Percentiles rank a stretch among this genome's conserved stretches.
Conservation (phyloP, 371 early-diverging fungal species). For the Mortierella sp. region DNA sequence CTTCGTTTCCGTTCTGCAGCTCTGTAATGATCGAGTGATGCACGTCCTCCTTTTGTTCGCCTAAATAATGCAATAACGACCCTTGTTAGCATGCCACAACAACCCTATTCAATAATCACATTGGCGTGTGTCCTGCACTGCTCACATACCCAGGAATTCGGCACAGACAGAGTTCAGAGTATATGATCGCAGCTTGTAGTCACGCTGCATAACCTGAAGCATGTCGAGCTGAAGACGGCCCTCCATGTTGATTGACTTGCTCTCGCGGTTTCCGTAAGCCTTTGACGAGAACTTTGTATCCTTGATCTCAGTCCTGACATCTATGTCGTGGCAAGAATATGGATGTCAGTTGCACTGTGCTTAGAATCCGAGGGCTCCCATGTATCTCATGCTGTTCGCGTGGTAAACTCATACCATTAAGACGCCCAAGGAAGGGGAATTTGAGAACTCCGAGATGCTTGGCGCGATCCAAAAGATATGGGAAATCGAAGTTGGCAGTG, state of each 20-base stretch:
- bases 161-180: conserved; percentile 98
- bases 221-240: conserved; percentile 98
- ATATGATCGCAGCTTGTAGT: conserved; percentile 98
- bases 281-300: conserved; percentile 93
- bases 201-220: conserved; percentile 96
- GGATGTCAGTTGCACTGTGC: too few species aligned
- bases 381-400: background rate
- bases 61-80: conserved; percentile 44
- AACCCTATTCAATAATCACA: background rate
- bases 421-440: conserved; percentile 93
- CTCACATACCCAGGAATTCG: conserved; percentile 86
- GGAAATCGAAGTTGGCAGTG: conserved; percentile 98
- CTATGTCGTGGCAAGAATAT: conserved; percentile 20
- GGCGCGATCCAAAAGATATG: conserved; percentile 97
- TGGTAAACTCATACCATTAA: conserved; percentile 65
- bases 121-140: background rate
- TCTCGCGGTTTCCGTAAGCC: conserved; percentile 94
- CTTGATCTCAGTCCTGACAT: conserved; percentile 77
- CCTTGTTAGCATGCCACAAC: background rate
- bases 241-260: conserved; percentile 89
- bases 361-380: too few species aligned
- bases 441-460: conserved; percentile 77
- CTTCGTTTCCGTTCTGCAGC: conserved; percentile 94
- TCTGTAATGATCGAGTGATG: conserved; percentile 99
- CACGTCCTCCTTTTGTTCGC: conserved; percentile 99